Base-by-base conservation (phyloP, 139 green algal species). In the Coelastrella sp. region DNA sequence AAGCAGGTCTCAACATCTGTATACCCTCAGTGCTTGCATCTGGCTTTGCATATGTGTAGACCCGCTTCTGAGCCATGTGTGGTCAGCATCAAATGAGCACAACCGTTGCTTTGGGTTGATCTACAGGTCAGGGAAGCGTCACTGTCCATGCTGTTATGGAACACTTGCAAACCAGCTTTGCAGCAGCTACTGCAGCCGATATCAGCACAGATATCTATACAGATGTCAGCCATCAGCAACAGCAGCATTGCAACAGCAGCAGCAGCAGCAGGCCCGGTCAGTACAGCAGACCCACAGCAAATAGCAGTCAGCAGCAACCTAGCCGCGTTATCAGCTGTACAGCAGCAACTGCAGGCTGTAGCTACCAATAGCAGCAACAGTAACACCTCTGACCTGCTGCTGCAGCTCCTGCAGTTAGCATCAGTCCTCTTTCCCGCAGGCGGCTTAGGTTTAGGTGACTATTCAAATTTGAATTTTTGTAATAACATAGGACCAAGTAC, bases 181-280 rank as follows among this genome's bases (percentile, higher is more conserved):
- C 80, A 86, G 80, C 80, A 86, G 80, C 80, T 86, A 19, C 80
- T 86, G 80, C 80, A 86, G 80, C 80, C 80, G 3, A n/a, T 86
- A 56, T n/a, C 65, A 17, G 3, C 65, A 16, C 80, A 75, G n/a
- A 20, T 86, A 56, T 59, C 59, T 57, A 64, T 17, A 17, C 77
- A n/a, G 60, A 0, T 57, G 16, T 20, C 57, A 60, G 80, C 80
- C 32, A 20, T 17, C 80, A 75, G 60, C 80, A 20, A 22, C 58
- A 74, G n/a, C 59, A 75, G 3, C n/a, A 56, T 1, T 66, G 60
- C 54, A 8, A 2, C 77, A 73, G 57, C 5, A 71, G 16, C 78
- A 54, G 56, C 57, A 32, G 77, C n/a, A 57, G 59, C 20, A 13
- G 80, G 20, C 32, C 32, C 32, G 32, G 22, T 7, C 11, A 78